Percentiles rank a stretch among this genome's conserved stretches.
These are phyloP conservation scores for Xylaria sp. DNA, from an alignment of 2,329 filamentous ascomycete species.

Conservation along the genomic window DNA sequence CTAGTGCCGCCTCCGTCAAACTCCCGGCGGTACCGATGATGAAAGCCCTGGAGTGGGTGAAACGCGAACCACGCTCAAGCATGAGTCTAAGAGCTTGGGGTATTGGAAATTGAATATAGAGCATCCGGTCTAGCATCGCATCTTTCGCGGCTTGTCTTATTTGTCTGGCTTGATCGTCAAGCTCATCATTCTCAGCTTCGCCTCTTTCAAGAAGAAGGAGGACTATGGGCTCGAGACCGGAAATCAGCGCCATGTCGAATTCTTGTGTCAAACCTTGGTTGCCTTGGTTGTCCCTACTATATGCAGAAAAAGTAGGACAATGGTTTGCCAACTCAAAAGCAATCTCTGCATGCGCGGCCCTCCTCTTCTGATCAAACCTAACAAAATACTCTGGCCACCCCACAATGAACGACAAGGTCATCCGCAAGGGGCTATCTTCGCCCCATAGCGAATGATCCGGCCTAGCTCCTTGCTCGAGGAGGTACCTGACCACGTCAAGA, in stretches of 20 bases:
- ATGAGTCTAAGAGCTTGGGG: not conserved
- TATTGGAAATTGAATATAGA: not conserved
- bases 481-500: not conserved
- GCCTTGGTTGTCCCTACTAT: no score
- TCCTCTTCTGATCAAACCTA: not conserved
- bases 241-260: not conserved
- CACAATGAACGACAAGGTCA: not conserved
- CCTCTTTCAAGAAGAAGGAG: not conserved
- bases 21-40: not conserved
- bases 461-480: slow-evolving; percentile 19
- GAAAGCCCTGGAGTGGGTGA: not conserved
- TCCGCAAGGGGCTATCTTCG: not conserved
- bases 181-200: not conserved
- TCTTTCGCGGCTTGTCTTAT: not conserved
- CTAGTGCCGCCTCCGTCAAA: not conserved
- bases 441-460: not conserved
- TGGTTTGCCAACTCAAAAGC: not conserved
- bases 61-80: not conserved
- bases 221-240: not conserved
- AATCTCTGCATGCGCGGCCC: not conserved
- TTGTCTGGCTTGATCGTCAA: not conserved
- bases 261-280: not conserved
- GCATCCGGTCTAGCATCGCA: not conserved
- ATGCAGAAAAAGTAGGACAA: not conserved
- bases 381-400: not conserved